Percentiles rank a stretch among this genome's conserved stretches.
phyloP scores from a whole-genome alignment of 495 filamentous ascomycete genomes.

The Hypoxylon subgilvum region DNA sequence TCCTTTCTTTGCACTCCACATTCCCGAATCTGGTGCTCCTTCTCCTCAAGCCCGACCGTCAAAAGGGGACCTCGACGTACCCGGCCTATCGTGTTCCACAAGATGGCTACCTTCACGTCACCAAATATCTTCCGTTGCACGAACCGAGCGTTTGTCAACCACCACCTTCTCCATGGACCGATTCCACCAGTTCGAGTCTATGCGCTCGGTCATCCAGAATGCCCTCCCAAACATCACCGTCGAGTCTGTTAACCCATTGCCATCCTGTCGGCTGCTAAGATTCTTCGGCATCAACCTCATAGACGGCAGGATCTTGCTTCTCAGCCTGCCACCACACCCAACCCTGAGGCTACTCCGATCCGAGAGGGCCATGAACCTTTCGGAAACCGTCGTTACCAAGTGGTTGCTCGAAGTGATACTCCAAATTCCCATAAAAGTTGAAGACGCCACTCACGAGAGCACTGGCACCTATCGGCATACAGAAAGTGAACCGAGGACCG shows the following conservation, averaged over 20 bases:
- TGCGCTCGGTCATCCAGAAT: constrained; percentile 43
- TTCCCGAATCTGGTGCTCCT: constrained; percentile 23
- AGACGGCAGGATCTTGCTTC: constrained; percentile 41
- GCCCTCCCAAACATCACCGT: constrained; percentile 39
- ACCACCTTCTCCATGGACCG: constrained; percentile 43
- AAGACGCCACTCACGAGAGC: neutral
- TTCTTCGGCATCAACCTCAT: constrained; percentile 45
- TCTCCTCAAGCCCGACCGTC: constrained; percentile 24
- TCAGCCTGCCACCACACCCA: constrained; percentile 45
- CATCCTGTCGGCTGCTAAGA: constrained; percentile 42
- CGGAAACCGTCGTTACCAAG: constrained; percentile 43
- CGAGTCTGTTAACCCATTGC: constrained; percentile 36
- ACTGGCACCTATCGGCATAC: neutral
- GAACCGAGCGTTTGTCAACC: constrained; percentile 19
- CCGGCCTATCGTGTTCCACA: constrained; percentile 40
- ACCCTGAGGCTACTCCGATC: constrained; percentile 48
- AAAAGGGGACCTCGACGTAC: constrained; percentile 32
- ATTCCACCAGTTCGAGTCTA: constrained; percentile 40
- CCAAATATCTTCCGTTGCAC: constrained; percentile 33
- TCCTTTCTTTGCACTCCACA: constrained; percentile 27
- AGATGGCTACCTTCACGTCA: constrained; percentile 35
- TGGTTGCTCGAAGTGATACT: constrained; percentile 40
- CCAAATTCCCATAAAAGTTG: neutral
- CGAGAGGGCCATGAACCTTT: constrained; percentile 44
- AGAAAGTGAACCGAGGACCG: neutral